Evolutionary conservation across 345 rosid species (phyloP).

Genomic region (Excoecaria agallocha): DNA sequence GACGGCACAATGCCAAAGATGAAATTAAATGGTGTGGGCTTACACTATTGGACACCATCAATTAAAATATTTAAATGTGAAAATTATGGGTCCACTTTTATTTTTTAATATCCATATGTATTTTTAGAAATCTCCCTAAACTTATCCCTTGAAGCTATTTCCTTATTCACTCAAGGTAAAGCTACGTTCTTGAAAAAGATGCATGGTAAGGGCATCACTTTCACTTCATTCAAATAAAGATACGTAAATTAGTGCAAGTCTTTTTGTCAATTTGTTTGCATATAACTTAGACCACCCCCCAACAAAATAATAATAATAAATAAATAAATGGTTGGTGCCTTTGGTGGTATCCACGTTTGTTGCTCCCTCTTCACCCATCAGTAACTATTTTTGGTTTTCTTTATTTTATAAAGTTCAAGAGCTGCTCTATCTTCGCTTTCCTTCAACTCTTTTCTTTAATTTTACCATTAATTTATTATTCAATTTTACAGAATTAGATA

Average conservation of each 20-base stretch:
- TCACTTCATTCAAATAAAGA: background rate
- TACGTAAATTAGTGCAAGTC: background rate
- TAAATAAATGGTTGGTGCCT: background rate
- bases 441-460: background rate
- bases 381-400: background rate
- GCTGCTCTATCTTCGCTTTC: too few relatives aligned
- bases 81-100: background rate
- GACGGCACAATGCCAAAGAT: too few relatives aligned
- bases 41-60: too few relatives aligned
- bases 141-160: background rate
- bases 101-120: too few relatives aligned
- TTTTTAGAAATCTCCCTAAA: background rate
- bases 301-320: too few relatives aligned
- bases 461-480: too few relatives aligned
- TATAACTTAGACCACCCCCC: background rate
- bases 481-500: too few relatives aligned
- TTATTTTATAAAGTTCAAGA: background rate
- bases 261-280: background rate
- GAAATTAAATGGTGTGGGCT: too few relatives aligned
- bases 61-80: too few relatives aligned
- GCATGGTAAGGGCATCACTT: background rate
- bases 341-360: slow-evolving; percentile 16
- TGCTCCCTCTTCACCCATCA: slow-evolving; percentile 21
- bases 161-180: too few relatives aligned
- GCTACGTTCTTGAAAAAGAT: background rate